A percentile compares a stretch with the other conserved stretches of the same genome.
phyloP scores from a whole-genome alignment of 805 yeast genomes.

The Kodamaea restingae region DNA sequence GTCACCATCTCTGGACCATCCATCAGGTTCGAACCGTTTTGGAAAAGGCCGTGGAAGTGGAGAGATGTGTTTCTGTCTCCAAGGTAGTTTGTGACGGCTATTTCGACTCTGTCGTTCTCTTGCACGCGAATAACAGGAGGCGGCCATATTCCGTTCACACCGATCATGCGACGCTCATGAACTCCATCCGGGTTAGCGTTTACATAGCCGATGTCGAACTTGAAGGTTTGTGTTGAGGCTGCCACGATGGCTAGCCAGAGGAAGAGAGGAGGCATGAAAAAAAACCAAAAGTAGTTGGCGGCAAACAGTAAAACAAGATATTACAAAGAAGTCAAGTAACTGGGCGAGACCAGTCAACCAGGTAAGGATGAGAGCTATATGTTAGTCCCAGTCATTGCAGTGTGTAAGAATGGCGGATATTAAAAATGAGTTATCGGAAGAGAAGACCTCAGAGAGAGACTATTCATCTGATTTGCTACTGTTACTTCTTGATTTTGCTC shows the following conservation, averaged over 20 bases:
- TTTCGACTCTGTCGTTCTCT: conserved; percentile 37
- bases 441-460: no score
- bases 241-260: conserved; percentile 1
- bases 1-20: conserved; percentile 46
- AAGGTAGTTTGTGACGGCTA: conserved; percentile 32
- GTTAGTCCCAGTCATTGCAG: no score
- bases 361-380: no score
- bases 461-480: no score
- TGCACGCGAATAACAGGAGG: conserved; percentile 37
- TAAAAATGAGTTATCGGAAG: no score
- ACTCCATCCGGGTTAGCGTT: conserved; percentile 56
- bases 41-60: conserved; percentile 46
- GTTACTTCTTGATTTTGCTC: no score
- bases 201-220: conserved; percentile 37
- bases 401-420: no score
- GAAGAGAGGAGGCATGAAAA: conserved; percentile 3
- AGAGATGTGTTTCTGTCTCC: conserved; percentile 35
- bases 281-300: no score
- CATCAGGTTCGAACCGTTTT: conserved; percentile 35
- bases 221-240: conserved; percentile 23
- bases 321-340: no score
- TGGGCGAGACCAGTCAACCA: no score
- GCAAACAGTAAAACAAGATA: neutral
- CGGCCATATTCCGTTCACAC: conserved; percentile 52
- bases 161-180: conserved; percentile 48